These are phyloP conservation scores for Phytophthora boehmeriae DNA, from an alignment of 352 stramenopile genomes.

Conservation along the genomic window DNA sequence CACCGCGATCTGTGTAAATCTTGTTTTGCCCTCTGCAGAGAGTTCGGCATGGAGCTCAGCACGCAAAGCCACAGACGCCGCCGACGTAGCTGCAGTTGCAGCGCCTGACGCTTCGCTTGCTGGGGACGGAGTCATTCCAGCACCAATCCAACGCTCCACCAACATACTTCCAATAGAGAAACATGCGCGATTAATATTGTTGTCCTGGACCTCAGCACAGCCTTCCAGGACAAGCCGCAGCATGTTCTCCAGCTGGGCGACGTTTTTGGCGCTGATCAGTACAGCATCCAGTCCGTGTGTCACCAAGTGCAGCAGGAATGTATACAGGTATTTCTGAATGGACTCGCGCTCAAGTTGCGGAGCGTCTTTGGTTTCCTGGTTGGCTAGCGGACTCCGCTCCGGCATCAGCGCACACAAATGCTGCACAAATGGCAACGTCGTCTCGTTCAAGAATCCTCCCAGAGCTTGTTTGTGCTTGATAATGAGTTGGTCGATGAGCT, in stretches of 20 bases:
- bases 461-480: conserved; percentile 85
- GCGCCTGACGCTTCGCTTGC: conserved; percentile 28
- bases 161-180: conserved; percentile 82
- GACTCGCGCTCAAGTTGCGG: conserved; percentile 77
- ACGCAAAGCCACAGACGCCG: conserved; percentile 31
- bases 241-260: conserved; percentile 65
- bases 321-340: conserved; percentile 84
- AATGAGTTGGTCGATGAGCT: conserved; percentile 86
- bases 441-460: conserved; percentile 70
- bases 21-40: conserved; percentile 39
- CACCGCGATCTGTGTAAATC: conserved; percentile 67
- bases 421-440: conserved; percentile 71
- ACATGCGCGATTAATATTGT: conserved; percentile 75
- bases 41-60: conserved; percentile 31
- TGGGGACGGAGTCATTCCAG: conserved; percentile 23
- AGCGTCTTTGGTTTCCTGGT: conserved; percentile 71
- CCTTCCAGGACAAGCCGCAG: conserved; percentile 74
- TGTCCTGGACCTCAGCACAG: conserved; percentile 66
- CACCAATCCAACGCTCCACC: conserved; percentile 63
- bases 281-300: conserved; percentile 73
- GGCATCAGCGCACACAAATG: conserved; percentile 77
- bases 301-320: conserved; percentile 77
- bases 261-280: conserved; percentile 72
- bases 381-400: conserved; percentile 43
- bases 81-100: conserved; percentile 20